Conservation (phyloP, 2,329 filamentous ascomycete genomes). For the Coccinonectria pachysandricola region DNA sequence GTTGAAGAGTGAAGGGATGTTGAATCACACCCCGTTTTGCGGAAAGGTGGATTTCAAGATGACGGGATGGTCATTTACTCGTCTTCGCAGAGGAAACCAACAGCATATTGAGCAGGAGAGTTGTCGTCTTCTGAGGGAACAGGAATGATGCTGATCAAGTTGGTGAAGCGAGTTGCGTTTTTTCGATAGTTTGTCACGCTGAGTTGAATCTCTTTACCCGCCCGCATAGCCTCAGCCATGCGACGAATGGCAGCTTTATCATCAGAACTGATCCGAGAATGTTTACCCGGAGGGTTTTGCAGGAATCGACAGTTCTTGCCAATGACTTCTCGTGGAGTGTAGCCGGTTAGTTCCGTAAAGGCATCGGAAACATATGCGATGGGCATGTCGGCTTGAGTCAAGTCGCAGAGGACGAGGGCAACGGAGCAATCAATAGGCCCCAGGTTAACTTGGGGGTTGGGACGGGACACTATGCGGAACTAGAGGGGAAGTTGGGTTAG, state of each 20-base stretch:
- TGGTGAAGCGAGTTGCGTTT: constrained; percentile 70
- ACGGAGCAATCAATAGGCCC: constrained; percentile 78
- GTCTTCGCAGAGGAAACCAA: constrained; percentile 71
- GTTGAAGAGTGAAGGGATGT: too few relatives aligned
- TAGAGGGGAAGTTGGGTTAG: constrained; percentile 15
- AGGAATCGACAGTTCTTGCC: constrained; percentile 80
- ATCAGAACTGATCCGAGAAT: constrained; percentile 5
- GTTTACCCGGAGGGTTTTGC: constrained; percentile 56
- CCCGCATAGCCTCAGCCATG: constrained; percentile 36
- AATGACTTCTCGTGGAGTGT: constrained; percentile 61
- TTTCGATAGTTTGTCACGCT: constrained; percentile 70
- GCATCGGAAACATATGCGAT: constrained; percentile 79
- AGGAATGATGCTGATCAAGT: constrained; percentile 77
- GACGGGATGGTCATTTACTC: constrained; percentile 18
- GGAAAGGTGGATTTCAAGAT: too few relatives aligned
- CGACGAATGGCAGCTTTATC: constrained; percentile 46
- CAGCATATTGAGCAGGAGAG: constrained; percentile 57
- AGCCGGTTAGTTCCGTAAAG: constrained; percentile 71
- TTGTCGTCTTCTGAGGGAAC: constrained; percentile 60
- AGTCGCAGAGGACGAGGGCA: constrained; percentile 73
- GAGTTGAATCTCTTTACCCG: constrained; percentile 36
- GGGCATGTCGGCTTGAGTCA: constrained; percentile 60
- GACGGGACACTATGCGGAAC: constrained; percentile 56
- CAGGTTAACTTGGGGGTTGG: constrained; percentile 66
- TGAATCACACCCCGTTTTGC: too few relatives aligned